Percentiles rank a stretch among this genome's conserved stretches.
Conservation (phyloP, 83 land plant genomes). For the Thuja plicata region DNA sequence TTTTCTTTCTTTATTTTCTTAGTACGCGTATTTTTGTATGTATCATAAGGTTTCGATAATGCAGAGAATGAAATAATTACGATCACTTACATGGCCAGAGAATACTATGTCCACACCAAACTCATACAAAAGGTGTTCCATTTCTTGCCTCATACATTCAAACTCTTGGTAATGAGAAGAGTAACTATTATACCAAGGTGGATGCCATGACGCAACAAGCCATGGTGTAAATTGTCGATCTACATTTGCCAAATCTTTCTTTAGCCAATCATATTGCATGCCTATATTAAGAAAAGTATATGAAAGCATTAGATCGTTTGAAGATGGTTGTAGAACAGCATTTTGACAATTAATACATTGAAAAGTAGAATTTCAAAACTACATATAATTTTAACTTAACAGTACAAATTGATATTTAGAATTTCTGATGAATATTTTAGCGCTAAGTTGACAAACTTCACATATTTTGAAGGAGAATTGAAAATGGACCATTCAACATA, state of each 20-base stretch:
- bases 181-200: constrained; percentile 90
- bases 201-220: constrained; percentile 86
- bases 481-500: neutral
- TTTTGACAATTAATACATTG: neutral
- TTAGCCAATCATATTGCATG: constrained; percentile 81
- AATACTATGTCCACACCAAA: constrained; percentile 83
- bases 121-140: constrained; percentile 81
- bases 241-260: constrained; percentile 61
- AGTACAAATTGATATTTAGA: neutral
- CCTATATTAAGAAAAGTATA: constrained; percentile 29
- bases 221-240: constrained; percentile 83
- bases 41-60: neutral
- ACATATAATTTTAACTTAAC: neutral
- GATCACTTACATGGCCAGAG: constrained; percentile 81
- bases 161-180: constrained; percentile 82
- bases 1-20: neutral
- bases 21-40: neutral
- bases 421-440: neutral
- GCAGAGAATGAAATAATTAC: neutral
- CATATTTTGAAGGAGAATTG: neutral
- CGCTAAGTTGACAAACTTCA: neutral
- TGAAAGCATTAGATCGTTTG: neutral
- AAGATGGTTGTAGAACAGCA: neutral
- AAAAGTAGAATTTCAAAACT: neutral
- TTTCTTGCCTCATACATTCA: constrained; percentile 86